Evolutionary conservation across 2,329 filamentous ascomycete species (phyloP).

Genomic region (Huntiella abstrusa): DNA sequence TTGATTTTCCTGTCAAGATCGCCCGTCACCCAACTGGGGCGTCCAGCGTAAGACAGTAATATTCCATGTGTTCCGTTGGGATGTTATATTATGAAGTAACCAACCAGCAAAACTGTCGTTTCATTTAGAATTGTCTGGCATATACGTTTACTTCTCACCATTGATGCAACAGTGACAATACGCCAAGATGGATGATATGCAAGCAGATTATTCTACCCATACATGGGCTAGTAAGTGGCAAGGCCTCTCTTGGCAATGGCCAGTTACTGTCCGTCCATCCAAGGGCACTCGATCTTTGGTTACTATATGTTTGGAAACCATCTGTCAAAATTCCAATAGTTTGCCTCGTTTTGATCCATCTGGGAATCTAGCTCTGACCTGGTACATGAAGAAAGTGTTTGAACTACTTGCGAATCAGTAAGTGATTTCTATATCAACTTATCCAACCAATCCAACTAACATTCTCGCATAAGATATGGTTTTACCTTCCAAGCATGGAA

Average conservation of each 20-base stretch:
- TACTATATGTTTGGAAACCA: conserved; percentile 3
- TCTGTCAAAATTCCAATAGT: not conserved
- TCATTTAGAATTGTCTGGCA: too few species aligned
- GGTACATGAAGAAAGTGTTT: not conserved
- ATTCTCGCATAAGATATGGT: conserved; percentile 1
- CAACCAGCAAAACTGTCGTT: too few species aligned
- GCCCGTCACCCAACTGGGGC: too few species aligned
- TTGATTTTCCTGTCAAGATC: too few species aligned
- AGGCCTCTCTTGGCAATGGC: not conserved
- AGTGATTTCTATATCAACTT: not conserved
- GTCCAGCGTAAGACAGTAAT: too few species aligned
- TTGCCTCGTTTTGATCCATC: not conserved
- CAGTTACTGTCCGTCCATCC: not conserved
- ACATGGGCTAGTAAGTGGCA: conserved; percentile 3
- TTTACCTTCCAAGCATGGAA: conserved; percentile 5
- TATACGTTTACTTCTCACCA: too few species aligned
- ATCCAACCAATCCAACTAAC: not conserved
- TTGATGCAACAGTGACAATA: too few species aligned
- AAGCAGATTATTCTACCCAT: not conserved
- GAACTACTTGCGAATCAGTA: not conserved
- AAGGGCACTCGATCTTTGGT: conserved; percentile 2
- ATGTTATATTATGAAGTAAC: too few species aligned
- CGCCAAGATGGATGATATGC: too few species aligned
- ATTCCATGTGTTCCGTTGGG: too few species aligned
- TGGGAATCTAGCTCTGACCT: not conserved